phyloP scores from a whole-genome alignment of 169 alveolate species.

The Fabrea salina region DNA sequence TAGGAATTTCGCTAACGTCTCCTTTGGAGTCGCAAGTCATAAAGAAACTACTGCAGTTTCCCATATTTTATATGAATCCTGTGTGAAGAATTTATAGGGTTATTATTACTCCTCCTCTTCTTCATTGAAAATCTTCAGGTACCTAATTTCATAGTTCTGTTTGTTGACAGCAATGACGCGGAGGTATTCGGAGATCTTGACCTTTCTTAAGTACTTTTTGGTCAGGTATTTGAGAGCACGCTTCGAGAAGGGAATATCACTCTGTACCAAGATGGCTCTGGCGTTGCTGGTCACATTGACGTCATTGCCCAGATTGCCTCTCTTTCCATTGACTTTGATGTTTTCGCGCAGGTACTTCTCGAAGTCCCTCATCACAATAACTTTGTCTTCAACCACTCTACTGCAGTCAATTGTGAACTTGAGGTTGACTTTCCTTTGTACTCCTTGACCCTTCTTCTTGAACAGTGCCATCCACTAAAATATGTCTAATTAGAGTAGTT shows the following conservation, averaged over 20 bases:
- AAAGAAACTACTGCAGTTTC: no score
- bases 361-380: conserved; percentile 85
- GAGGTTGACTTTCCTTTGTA: conserved; percentile 17
- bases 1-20: no score
- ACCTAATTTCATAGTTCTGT: conserved; percentile 89
- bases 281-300: conserved; percentile 86
- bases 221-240: conserved; percentile 96
- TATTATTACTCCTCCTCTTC: conserved; percentile 73
- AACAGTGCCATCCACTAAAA: conserved; percentile 17
- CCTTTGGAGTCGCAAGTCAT: no score
- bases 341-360: conserved; percentile 92
- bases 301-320: conserved; percentile 94
- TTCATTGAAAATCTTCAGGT: conserved; percentile 89
- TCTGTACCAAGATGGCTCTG: conserved; percentile 88
- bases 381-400: conserved; percentile 93
- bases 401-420: conserved; percentile 80
- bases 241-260: conserved; percentile 96
- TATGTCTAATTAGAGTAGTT: no score
- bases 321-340: conserved; percentile 95
- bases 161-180: conserved; percentile 95
- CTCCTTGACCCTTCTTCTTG: conserved; percentile 22
- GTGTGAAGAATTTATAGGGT: background rate
- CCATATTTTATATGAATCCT: no score
- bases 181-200: conserved; percentile 96
- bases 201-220: conserved; percentile 97